Evolutionary conservation across 306 rosid genomes (phyloP).

Genomic region (Hippophae rhamnoides): DNA sequence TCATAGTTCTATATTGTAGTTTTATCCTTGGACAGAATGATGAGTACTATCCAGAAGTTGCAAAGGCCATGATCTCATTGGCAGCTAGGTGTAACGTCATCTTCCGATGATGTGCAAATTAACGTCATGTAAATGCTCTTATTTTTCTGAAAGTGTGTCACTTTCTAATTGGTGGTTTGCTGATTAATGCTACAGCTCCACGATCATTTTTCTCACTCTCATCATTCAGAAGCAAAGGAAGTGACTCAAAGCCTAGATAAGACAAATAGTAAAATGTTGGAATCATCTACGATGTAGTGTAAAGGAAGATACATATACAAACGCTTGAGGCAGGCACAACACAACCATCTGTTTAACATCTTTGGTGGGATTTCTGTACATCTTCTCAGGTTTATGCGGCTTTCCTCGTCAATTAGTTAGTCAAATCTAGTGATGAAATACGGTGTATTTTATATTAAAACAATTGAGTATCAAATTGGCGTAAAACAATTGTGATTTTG

Average conservation of each 20-base stretch:
- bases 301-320: slow-evolving; percentile 33
- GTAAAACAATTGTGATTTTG: slow-evolving; percentile 64
- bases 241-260: slow-evolving; percentile 80
- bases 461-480: slow-evolving; percentile 42
- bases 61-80: too few species aligned
- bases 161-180: slow-evolving; percentile 16
- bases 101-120: neutral
- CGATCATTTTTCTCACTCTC: slow-evolving; percentile 90
- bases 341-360: slow-evolving; percentile 37
- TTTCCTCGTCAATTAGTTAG: slow-evolving; percentile 52
- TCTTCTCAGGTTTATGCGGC: slow-evolving; percentile 47
- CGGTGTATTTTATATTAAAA: slow-evolving; percentile 46
- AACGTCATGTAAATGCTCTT: neutral
- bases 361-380: slow-evolving; percentile 48
- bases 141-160: neutral
- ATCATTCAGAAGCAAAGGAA: slow-evolving; percentile 89
- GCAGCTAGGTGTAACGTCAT: slow-evolving; percentile 2
- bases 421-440: slow-evolving; percentile 22
- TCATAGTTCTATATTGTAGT: neutral
- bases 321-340: slow-evolving; percentile 41
- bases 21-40: slow-evolving; percentile 1
- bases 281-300: slow-evolving; percentile 42
- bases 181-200: slow-evolving; percentile 62
- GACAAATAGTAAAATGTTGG: slow-evolving; percentile 24
- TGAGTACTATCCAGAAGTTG: too few species aligned